Percentiles rank a stretch among this genome's conserved stretches.
These are phyloP conservation scores for Erysimum cheiranthoides DNA, from an alignment of 345 rosid species.

Conservation along the genomic window DNA sequence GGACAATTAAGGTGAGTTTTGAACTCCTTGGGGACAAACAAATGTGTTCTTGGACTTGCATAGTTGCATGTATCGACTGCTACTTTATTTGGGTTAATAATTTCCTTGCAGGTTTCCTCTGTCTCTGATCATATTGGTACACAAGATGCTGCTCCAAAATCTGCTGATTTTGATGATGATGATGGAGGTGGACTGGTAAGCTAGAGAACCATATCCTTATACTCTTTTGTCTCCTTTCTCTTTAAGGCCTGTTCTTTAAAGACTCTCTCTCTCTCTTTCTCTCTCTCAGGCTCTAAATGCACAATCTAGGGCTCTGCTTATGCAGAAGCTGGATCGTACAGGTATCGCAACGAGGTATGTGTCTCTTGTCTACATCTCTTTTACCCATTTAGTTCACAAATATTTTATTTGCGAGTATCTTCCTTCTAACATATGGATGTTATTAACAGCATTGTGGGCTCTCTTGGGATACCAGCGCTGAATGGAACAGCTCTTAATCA, in stretches of 20 bases:
- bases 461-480: slow-evolving; percentile 69
- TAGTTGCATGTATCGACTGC: neutral
- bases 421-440: slow-evolving; percentile 9
- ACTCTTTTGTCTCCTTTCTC: neutral
- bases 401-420: neutral
- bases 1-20: slow-evolving; percentile 76
- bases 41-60: slow-evolving; percentile 11
- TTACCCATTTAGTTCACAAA: neutral
- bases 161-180: slow-evolving; percentile 96
- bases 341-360: slow-evolving; percentile 79
- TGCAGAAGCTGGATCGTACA: slow-evolving; percentile 92
- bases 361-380: slow-evolving; percentile 25
- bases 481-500: slow-evolving; percentile 69
- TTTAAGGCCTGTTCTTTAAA: slow-evolving; percentile 1
- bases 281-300: slow-evolving; percentile 80
- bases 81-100: neutral
- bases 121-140: slow-evolving; percentile 85
- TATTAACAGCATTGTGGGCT: slow-evolving; percentile 61
- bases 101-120: slow-evolving; percentile 70
- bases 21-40: neutral
- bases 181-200: slow-evolving; percentile 97
- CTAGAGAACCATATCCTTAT: slow-evolving; percentile 23
- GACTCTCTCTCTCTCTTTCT: neutral
- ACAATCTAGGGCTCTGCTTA: slow-evolving; percentile 83
- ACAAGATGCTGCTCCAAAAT: slow-evolving; percentile 75